These are phyloP conservation scores for Juglanconis oblonga DNA, from an alignment of 2,329 filamentous ascomycete genomes.

Conservation along the genomic window DNA sequence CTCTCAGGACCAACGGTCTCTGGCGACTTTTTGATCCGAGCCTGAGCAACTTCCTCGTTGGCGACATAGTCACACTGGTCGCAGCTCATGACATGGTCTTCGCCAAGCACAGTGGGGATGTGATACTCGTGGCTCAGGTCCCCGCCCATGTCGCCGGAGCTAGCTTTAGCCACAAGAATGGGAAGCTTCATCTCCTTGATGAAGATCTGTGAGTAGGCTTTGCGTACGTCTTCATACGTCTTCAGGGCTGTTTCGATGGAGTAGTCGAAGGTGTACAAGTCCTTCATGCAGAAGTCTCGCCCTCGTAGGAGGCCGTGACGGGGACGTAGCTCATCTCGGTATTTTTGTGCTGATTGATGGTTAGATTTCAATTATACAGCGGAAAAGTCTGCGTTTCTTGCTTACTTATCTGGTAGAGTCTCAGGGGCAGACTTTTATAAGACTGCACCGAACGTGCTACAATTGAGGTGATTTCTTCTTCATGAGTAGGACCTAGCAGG, in stretches of 20 bases:
- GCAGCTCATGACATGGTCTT: slow-evolving; percentile 82
- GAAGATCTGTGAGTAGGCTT: slow-evolving; percentile 75
- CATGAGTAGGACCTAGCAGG: slow-evolving; percentile 87
- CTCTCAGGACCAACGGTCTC: slow-evolving; percentile 2
- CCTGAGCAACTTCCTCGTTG: slow-evolving; percentile 79
- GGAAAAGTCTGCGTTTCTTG: not conserved
- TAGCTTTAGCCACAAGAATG: slow-evolving; percentile 81
- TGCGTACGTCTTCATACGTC: slow-evolving; percentile 74
- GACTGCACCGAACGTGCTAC: slow-evolving; percentile 72
- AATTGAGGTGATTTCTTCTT: slow-evolving; percentile 89
- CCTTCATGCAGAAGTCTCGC: slow-evolving; percentile 96
- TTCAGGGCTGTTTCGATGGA: slow-evolving; percentile 64
- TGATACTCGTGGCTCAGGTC: slow-evolving; percentile 94
- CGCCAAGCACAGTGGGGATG: slow-evolving; percentile 73
- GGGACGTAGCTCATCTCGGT: slow-evolving; percentile 86
- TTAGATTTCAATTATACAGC: not conserved
- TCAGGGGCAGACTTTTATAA: slow-evolving; percentile 80
- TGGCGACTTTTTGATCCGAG: slow-evolving; percentile 20
- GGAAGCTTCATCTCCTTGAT: slow-evolving; percentile 73
- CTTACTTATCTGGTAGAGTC: slow-evolving; percentile 85
- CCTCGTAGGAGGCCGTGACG: slow-evolving; percentile 83
- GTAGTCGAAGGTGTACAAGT: slow-evolving; percentile 91
- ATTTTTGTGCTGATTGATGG: slow-evolving; percentile 69
- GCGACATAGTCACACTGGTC: slow-evolving; percentile 69
- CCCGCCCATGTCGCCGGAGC: slow-evolving; percentile 95